Evolutionary conservation across 1,139 yeast species (phyloP), one percentile per base, ranked within the genome.

Genomic region (Candida sp.): DNA sequence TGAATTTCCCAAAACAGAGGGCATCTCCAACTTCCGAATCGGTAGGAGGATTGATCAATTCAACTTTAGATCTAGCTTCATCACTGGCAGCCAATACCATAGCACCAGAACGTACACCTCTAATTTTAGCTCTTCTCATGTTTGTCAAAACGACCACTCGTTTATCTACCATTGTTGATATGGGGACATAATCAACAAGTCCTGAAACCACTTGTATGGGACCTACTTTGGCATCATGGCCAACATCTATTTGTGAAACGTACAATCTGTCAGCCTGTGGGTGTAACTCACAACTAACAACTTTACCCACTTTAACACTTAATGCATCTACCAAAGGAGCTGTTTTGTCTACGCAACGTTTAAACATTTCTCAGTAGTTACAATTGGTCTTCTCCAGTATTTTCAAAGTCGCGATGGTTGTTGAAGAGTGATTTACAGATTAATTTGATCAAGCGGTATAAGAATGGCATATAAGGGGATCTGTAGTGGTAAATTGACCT

Each of bases 101-200:
- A 1, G 82, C 86, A 46, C 77, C 75, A 0, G 84, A 79, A 42
- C 52, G 57, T 15, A 75, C 69, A 3, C 86, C 86, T 64, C 97
- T 81, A 96, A 91, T 87, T 58, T 81, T 85, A 39, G 87, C 95
- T 8, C 96, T 95, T 70, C 89, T 90, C 68, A 90, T 77, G 71
- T 89, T 89, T 51, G 95, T 89, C 51, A 90, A 87, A 41, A 85
- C 86, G 38, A 90, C 86, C 43, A 91, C 95, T 48, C 77, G 73
- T 57, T 95, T 82, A 61, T 84, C 77, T 67, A 84, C 89, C 93
- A 91, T 82, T 42, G 82, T 86, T 60, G 88, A 96, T 48, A 88
- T 63, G 22, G 95, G 82, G 54, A 86, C 75, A 66, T 82, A 79
- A 53, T 84, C 82, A 44, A 87, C 96, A 54, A 91, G 73, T 3